Conservation (phyloP, 352 stramenopile genomes). For the Phytophthora chlamydospora region DNA sequence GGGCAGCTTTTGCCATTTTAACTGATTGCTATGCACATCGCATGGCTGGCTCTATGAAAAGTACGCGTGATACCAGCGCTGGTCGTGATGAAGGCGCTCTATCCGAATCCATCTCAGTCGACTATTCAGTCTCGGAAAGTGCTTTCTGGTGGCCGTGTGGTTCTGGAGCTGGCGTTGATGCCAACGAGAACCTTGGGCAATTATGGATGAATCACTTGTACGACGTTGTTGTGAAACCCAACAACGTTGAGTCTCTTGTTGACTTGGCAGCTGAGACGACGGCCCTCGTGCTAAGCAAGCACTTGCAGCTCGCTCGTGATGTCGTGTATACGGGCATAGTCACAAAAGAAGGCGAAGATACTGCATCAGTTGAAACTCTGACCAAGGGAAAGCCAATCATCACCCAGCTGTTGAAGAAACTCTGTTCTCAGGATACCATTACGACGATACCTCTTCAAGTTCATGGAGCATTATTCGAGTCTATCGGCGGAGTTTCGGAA, state of each 20-base stretch:
- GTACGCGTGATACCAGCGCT: slow-evolving; percentile 16
- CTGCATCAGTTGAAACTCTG: slow-evolving; percentile 32
- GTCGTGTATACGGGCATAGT: slow-evolving; percentile 58
- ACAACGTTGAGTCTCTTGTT: slow-evolving; percentile 66
- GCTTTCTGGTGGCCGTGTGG: slow-evolving; percentile 86
- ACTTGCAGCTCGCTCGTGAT: slow-evolving; percentile 78
- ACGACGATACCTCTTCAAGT: slow-evolving; percentile 80
- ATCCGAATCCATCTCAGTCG: slow-evolving; percentile 71
- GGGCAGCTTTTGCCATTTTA: slow-evolving; percentile 75
- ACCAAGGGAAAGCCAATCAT: slow-evolving; percentile 63
- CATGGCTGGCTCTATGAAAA: slow-evolving; percentile 27
- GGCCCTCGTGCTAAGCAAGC: slow-evolving; percentile 78
- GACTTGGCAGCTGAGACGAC: slow-evolving; percentile 79
- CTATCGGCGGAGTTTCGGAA: slow-evolving; percentile 74
- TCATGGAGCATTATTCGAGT: slow-evolving; percentile 85
- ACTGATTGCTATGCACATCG: slow-evolving; percentile 80
- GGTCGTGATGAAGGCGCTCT: slow-evolving; percentile 71
- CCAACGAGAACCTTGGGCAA: slow-evolving; percentile 37
- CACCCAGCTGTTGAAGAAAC: slow-evolving; percentile 59
- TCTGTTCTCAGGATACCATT: slow-evolving; percentile 65
- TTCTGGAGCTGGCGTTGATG: slow-evolving; percentile 9
- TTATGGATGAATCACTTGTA: slow-evolving; percentile 83
- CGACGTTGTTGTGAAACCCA: slow-evolving; percentile 62
- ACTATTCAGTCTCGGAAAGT: slow-evolving; percentile 77
- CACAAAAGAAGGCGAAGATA: slow-evolving; percentile 21